phyloP scores from a whole-genome alignment of 139 green algal species.

The Helicosporidium sp. region DNA sequence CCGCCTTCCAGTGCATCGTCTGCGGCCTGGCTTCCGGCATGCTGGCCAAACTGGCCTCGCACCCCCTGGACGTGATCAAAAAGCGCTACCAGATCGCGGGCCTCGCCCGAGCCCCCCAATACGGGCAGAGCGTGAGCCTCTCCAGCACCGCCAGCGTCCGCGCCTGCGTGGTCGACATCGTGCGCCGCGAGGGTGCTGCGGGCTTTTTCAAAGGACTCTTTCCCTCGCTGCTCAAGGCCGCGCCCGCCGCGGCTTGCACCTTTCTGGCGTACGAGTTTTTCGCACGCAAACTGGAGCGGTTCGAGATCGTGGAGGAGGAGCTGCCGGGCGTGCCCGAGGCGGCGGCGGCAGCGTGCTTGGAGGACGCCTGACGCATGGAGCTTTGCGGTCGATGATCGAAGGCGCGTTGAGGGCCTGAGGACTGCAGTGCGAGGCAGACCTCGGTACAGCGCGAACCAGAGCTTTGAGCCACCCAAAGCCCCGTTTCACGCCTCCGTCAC shows the following conservation, averaged over 20 bases:
- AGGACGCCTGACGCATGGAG: too few relatives aligned
- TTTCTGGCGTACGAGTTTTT: constrained; percentile 60
- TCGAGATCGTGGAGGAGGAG: too few relatives aligned
- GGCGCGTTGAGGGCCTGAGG: too few relatives aligned
- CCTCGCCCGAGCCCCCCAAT: constrained; percentile 11
- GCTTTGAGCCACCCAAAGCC: too few relatives aligned
- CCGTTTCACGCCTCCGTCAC: too few relatives aligned
- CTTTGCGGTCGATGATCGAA: too few relatives aligned
- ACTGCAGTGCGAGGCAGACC: too few relatives aligned
- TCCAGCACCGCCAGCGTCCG: constrained; percentile 28
- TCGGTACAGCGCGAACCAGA: too few relatives aligned
- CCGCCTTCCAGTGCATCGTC: constrained; percentile 27
- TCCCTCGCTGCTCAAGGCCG: constrained; percentile 82
- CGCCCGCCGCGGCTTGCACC: constrained; percentile 74
- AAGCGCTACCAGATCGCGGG: constrained; percentile 77
- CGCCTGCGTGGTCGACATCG: constrained; percentile 34
- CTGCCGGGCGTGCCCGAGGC: too few relatives aligned
- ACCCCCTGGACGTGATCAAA: constrained; percentile 93
- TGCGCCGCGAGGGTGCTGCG: constrained; percentile 37
- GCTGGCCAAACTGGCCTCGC: constrained; percentile 66
- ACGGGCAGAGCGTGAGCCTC: constrained; percentile 43
- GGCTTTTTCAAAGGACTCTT: constrained; percentile 85
- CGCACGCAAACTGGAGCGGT: too few relatives aligned
- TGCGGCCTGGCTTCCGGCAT: constrained; percentile 57
- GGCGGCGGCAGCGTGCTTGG: too few relatives aligned